A percentile compares a stretch with the other conserved stretches of the same genome.
Conservation (phyloP, 768 basidiomycete species). For the Mycena metata region DNA sequence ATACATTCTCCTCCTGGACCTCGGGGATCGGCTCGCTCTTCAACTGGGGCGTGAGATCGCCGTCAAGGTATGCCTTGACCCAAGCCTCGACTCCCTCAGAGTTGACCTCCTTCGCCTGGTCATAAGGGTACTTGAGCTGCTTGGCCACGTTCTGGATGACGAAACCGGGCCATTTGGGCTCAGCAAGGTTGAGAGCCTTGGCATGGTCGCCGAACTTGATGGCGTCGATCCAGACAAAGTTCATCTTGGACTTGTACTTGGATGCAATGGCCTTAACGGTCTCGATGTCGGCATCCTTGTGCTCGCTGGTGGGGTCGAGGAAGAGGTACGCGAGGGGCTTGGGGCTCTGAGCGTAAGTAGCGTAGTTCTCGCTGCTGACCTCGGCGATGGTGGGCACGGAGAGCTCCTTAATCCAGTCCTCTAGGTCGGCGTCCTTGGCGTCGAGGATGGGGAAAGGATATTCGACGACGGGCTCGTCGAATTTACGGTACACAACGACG, state of each 20-base stretch:
- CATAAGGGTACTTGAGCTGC: conserved; percentile 92
- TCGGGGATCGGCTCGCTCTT: conserved; percentile 93
- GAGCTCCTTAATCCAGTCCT: conserved; percentile 85
- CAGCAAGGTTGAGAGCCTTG: conserved; percentile 89
- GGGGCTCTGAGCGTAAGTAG: conserved; percentile 80
- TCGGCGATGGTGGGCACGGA: conserved; percentile 91
- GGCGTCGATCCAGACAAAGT: conserved; percentile 99
- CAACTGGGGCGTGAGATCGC: conserved; percentile 83
- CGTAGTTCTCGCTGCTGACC: conserved; percentile 95
- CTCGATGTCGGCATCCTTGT: conserved; percentile 75
- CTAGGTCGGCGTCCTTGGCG: conserved; percentile 71
- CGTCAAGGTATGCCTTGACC: conserved; percentile 75
- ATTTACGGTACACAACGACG: conserved; percentile 91
- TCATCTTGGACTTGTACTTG: conserved; percentile 87
- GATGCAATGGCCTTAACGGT: conserved; percentile 82
- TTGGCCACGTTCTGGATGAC: conserved; percentile 89
- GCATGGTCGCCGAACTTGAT: conserved; percentile 96
- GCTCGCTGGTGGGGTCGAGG: conserved; percentile 81
- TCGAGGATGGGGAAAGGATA: conserved; percentile 76
- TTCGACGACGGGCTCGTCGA: conserved; percentile 84
- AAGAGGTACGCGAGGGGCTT: conserved; percentile 97
- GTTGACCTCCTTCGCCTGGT: conserved; percentile 75
- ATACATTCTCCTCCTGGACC: conserved; percentile 85
- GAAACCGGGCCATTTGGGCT: conserved; percentile 92
- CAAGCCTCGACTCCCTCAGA: conserved; percentile 68